Evolutionary conservation across 1,284 basidiomycete species (phyloP), one percentile per base, ranked within the genome.

Genomic region (Fomitopsis betulina): DNA sequence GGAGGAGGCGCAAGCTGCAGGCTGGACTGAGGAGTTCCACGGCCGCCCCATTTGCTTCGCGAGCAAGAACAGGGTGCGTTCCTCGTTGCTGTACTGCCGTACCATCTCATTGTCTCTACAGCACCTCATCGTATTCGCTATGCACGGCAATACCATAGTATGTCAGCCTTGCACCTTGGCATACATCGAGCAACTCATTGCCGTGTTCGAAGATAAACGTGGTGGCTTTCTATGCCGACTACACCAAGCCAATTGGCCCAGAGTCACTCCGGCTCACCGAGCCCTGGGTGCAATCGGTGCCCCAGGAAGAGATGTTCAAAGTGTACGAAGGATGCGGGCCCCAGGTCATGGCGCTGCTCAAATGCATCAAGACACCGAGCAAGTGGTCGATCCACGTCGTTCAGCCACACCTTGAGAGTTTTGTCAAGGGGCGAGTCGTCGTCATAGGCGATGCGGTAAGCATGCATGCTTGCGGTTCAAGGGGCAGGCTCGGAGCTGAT

Each of bases 381-480:
- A 83, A 80, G 67, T 88, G 85, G 86, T 77, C 75, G 3, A 79
- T 88, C 42, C 85, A 86, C 62, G 74, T 77, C 23, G 60, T 86
- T 8, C 64, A 77, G 56, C 82, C 82, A 0, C 78, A 78, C 1
- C 70, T 88, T 38, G 60, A 72, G 6, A 78, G 69, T 12, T 87
- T 76, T 62, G 71, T 78, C 25, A 73, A 74, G 32, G 79, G 76
- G 0, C 72, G 73, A 5, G 72, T 86, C 7, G 82, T 79, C 1
- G 70, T 88, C 17, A 71, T 85, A 12, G 85, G 85, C 6, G 85
- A 87, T 67, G 80, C 84, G 3, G 84, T 84, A 61, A 57, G 79
- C 38, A 50, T 35, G 19, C 52, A 50, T 35, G 19, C 53, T 4
- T 21, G n/a, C n/a, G n/a, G n/a, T n/a, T n/a, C n/a, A n/a, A 37